Conservation (phyloP, 2,329 filamentous ascomycete genomes). For the Xylariales sp. region DNA sequence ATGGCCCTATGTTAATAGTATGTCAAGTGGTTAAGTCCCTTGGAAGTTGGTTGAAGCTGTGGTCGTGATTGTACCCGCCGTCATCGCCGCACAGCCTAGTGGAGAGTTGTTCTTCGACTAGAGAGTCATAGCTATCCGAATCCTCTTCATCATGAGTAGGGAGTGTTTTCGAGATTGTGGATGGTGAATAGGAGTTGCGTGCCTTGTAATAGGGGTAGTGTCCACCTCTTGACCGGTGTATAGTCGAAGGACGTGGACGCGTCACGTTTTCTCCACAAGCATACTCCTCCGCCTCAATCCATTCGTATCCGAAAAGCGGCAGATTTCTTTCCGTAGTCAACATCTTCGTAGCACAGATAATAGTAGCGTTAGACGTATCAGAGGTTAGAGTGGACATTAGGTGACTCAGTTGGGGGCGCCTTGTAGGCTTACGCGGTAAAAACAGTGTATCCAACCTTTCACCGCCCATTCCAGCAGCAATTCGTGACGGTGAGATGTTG, state of each 20-base stretch:
- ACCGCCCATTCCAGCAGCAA: too few relatives aligned
- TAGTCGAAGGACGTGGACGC: background rate
- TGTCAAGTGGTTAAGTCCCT: background rate
- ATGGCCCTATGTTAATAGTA: background rate
- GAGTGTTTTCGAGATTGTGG: background rate
- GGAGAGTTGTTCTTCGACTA: background rate
- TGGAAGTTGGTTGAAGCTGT: background rate
- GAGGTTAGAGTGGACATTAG: background rate
- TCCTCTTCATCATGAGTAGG: background rate
- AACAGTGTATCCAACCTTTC: background rate
- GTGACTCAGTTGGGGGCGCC: background rate
- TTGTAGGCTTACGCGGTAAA: background rate
- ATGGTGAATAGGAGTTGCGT: background rate
- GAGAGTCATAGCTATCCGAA: background rate
- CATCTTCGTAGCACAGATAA: background rate
- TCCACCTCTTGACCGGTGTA: slow-evolving; percentile 3
- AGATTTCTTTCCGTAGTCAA: background rate
- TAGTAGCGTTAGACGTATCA: too few relatives aligned
- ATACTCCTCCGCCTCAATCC: slow-evolving; percentile 44
- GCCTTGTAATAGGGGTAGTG: background rate
- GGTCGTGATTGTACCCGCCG: background rate
- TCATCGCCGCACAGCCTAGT: background rate
- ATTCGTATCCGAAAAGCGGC: slow-evolving; percentile 44
- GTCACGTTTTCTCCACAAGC: slow-evolving; percentile 32
- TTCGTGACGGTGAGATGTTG: background rate